Conservation (phyloP, 73 alveolate genomes). For the Uronychia setigera region DNA sequence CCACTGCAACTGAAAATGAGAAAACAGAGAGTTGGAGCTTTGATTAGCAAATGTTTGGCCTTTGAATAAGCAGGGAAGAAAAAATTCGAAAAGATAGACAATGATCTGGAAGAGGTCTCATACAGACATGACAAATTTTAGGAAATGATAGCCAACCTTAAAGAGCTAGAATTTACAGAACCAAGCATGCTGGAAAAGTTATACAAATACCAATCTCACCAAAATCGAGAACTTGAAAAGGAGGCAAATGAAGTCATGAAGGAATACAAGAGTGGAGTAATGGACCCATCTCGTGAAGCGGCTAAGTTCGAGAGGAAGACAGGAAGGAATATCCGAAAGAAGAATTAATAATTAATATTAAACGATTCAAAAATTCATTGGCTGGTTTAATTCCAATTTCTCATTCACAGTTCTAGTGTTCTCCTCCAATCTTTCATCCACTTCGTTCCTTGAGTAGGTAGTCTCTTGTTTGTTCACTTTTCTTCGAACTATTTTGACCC, state of each 20-base stretch:
- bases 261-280: conserved; percentile 58
- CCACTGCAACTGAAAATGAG: too few species aligned
- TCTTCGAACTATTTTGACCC: neutral
- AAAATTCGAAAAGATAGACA: too few species aligned
- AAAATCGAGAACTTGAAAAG: too few species aligned
- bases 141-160: too few species aligned
- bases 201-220: too few species aligned
- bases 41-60: too few species aligned
- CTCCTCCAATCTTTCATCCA: neutral
- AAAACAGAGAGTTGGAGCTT: too few species aligned
- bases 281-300: conserved; percentile 61
- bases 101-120: too few species aligned
- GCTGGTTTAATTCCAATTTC: neutral
- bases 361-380: conserved; percentile 2
- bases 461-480: neutral
- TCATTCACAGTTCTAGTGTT: neutral
- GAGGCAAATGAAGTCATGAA: conserved; percentile 17
- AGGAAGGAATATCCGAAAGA: conserved; percentile 18
- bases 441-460: neutral
- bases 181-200: too few species aligned
- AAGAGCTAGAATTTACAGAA: too few species aligned
- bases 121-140: too few species aligned
- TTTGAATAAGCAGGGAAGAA: too few species aligned
- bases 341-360: conserved; percentile 4
- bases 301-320: conserved; percentile 49